Conservation (phyloP, 2,329 filamentous ascomycete genomes). For the Endoconidiophora polonica region DNA sequence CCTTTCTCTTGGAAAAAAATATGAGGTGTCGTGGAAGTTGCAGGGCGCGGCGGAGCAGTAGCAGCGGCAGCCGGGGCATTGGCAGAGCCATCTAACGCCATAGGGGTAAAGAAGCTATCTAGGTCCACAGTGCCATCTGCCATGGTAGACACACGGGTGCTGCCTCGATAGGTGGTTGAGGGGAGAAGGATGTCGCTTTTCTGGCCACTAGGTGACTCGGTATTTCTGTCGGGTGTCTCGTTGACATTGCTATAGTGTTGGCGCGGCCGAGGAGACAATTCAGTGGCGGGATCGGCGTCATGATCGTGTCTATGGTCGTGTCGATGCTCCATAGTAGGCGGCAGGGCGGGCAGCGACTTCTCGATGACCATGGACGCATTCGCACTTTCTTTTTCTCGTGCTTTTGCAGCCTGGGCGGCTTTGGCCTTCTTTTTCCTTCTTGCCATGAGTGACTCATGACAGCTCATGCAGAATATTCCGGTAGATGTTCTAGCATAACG, state of each 20-base stretch:
- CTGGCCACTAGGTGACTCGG: slow-evolving; percentile 27
- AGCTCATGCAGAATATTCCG: slow-evolving; percentile 98
- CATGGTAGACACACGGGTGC: slow-evolving; percentile 50
- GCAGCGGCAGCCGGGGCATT: slow-evolving; percentile 42
- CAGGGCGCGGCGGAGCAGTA: slow-evolving; percentile 31
- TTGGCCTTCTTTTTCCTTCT: slow-evolving; percentile 75
- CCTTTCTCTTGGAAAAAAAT: slow-evolving; percentile 83
- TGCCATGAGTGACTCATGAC: slow-evolving; percentile 92
- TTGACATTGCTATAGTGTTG: slow-evolving; percentile 22
- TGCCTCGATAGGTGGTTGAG: slow-evolving; percentile 60
- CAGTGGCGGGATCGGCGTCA: slow-evolving; percentile 50
- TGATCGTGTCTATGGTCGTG: slow-evolving; percentile 25
- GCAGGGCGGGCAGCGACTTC: slow-evolving; percentile 83
- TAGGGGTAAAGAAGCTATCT: slow-evolving; percentile 60
- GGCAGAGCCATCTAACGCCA: slow-evolving; percentile 53
- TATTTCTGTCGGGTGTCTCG: background rate
- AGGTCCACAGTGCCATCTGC: slow-evolving; percentile 35
- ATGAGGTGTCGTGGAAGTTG: slow-evolving; percentile 54
- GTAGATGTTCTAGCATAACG: slow-evolving; percentile 95
- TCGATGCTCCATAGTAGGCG: slow-evolving; percentile 33
- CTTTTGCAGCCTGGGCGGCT: slow-evolving; percentile 37
- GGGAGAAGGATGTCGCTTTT: slow-evolving; percentile 46
- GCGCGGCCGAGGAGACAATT: slow-evolving; percentile 48
- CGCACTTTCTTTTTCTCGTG: slow-evolving; percentile 39
- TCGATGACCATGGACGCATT: slow-evolving; percentile 56